Percentiles rank a stretch among this genome's conserved stretches.
phyloP scores from a whole-genome alignment of 1,284 basidiomycete species.

The Rhodotorula sp. region DNA sequence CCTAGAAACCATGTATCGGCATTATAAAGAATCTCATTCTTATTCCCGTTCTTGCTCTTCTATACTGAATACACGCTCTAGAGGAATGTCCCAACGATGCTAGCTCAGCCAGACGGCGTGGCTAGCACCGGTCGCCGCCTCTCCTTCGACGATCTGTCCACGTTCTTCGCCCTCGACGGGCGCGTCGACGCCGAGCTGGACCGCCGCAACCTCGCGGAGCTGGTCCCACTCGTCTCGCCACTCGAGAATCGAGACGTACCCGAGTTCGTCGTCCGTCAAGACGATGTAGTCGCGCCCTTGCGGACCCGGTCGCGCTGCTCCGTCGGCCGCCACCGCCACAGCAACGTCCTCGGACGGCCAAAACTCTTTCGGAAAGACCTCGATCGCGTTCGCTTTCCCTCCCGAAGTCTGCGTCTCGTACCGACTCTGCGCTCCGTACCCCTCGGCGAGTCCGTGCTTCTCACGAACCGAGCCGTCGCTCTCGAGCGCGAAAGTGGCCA shows the following conservation, averaged over 20 bases:
- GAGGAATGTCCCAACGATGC: neutral
- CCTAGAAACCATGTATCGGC: neutral
- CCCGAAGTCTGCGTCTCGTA: slow-evolving; percentile 49
- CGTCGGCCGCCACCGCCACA: neutral
- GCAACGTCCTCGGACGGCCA: neutral
- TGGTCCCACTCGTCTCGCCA: slow-evolving; percentile 36
- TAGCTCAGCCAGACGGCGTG: slow-evolving; percentile 45
- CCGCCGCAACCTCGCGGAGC: slow-evolving; percentile 44
- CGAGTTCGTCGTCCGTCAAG: slow-evolving; percentile 49
- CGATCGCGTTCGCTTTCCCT: slow-evolving; percentile 51
- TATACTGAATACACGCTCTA: neutral
- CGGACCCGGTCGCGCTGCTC: slow-evolving; percentile 5
- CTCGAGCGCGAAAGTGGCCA: slow-evolving; percentile 48
- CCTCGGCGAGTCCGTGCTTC: neutral
- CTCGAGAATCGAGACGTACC: slow-evolving; percentile 47
- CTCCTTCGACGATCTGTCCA: slow-evolving; percentile 22
- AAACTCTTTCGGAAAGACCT: slow-evolving; percentile 44
- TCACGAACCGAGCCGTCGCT: slow-evolving; percentile 15
- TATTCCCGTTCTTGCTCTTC: neutral
- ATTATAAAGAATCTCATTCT: neutral
- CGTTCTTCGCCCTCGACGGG: slow-evolving; percentile 8
- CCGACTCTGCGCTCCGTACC: slow-evolving; percentile 22
- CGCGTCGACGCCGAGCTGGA: slow-evolving; percentile 35
- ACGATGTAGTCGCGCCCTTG: slow-evolving; percentile 44
- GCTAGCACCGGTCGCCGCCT: slow-evolving; percentile 38